These are phyloP conservation scores for Phialophora tarda DNA, from an alignment of 2,329 filamentous ascomycete genomes.

Conservation along the genomic window DNA sequence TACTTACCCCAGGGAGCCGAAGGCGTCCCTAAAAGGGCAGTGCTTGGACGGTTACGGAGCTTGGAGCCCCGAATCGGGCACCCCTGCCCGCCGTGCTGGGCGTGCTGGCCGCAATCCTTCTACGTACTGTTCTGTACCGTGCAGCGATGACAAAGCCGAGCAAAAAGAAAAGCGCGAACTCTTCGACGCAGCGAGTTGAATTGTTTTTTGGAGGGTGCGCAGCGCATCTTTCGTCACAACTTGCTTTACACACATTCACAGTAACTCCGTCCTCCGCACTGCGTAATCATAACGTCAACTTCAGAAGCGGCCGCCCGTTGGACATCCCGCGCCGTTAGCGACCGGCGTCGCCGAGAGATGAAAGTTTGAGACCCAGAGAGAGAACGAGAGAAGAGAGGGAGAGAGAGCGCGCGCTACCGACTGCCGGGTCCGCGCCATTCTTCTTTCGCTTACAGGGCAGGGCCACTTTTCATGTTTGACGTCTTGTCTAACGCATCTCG, in stretches of 20 bases:
- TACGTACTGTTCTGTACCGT: background rate
- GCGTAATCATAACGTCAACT: background rate
- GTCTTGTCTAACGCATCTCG: constrained; percentile 3
- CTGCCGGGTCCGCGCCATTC: background rate
- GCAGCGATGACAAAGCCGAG: background rate
- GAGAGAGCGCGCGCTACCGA: too few species aligned
- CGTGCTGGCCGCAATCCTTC: too few species aligned
- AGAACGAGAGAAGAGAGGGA: too few species aligned
- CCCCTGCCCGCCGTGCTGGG: background rate
- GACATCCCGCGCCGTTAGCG: background rate
- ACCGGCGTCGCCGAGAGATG: background rate
- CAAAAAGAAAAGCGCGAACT: background rate
- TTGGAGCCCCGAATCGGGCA: background rate
- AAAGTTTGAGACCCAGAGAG: background rate
- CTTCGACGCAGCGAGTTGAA: background rate
- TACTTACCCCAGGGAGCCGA: background rate
- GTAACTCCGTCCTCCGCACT: too few species aligned
- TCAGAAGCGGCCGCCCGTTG: background rate
- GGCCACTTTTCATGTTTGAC: background rate
- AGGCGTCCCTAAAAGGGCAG: background rate
- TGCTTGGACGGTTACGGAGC: background rate
- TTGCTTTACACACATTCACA: too few species aligned
- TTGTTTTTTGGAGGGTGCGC: background rate
- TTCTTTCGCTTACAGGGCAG: background rate
- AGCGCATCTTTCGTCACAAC: too few species aligned